phyloP scores from a whole-genome alignment of 306 rosid species.

The Glycine tomentella region DNA sequence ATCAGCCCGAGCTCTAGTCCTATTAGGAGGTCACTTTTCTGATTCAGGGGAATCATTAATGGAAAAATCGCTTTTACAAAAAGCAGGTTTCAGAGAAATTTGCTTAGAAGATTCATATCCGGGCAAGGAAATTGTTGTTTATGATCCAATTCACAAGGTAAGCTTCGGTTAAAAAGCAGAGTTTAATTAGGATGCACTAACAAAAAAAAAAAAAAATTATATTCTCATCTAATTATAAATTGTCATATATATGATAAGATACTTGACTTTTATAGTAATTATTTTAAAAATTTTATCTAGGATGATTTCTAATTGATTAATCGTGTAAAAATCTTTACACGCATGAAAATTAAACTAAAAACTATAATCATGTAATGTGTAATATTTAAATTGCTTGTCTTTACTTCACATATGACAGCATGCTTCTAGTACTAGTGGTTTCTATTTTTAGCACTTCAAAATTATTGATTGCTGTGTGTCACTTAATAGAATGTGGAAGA shows the following conservation, averaged over 20 bases:
- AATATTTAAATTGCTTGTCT: slow-evolving; percentile 20
- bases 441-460: slow-evolving; percentile 14
- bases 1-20: slow-evolving; percentile 72
- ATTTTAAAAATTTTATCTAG: not conserved
- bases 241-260: not conserved
- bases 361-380: not conserved
- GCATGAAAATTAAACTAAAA: not conserved
- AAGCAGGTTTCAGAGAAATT: slow-evolving; percentile 69
- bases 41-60: slow-evolving; percentile 62
- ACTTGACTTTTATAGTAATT: not conserved
- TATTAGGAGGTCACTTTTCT: slow-evolving; percentile 75
- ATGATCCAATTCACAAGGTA: slow-evolving; percentile 54
- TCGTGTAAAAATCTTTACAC: not conserved
- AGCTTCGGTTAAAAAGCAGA: slow-evolving; percentile 21
- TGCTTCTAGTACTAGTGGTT: slow-evolving; percentile 2
- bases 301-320: not conserved
- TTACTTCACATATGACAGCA: slow-evolving; percentile 14
- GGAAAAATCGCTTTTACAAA: slow-evolving; percentile 68
- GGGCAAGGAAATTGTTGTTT: slow-evolving; percentile 51
- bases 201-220: not conserved
- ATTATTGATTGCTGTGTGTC: slow-evolving; percentile 27
- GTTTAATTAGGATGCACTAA: not conserved
- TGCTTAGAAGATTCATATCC: slow-evolving; percentile 51
- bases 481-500: slow-evolving; percentile 60
- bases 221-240: too few species aligned